Evolutionary conservation across 164 flowering plant species (phyloP).

Genomic region (Kalanchoe fedtschenkoi): DNA sequence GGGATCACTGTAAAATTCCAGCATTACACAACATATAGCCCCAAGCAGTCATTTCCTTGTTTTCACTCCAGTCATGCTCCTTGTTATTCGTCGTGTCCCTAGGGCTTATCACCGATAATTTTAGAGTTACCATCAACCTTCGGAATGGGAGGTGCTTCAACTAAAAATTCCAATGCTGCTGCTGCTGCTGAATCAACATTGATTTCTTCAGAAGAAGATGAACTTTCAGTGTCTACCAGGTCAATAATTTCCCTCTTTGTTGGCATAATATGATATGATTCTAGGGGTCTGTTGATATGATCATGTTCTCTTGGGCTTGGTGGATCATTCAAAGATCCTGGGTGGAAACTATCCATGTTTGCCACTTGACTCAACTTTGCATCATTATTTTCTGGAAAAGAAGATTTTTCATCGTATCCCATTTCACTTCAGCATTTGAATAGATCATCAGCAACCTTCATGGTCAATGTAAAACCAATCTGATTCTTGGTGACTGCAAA

Average conservation of each 20-base stretch:
- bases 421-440: not conserved
- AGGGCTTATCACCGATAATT: no score
- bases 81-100: no score
- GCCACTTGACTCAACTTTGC: not conserved
- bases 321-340: not conserved
- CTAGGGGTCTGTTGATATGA: not conserved
- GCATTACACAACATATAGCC: no score
- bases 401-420: not conserved
- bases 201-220: not conserved
- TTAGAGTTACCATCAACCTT: no score
- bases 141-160: no score
- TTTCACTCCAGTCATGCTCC: no score
- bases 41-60: no score
- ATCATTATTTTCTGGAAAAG: not conserved
- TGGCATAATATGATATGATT: not conserved
- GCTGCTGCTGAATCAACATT: not conserved
- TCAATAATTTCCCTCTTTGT: not conserved
- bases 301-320: not conserved
- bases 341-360: not conserved
- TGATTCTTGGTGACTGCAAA: slow-evolving; percentile 10
- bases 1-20: no score
- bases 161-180: no score
- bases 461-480: not conserved
- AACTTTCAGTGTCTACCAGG: not conserved
- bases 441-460: slow-evolving; percentile 8